Evolutionary conservation across 306 rosid species (phyloP).

Genomic region (Vigna unguiculata): DNA sequence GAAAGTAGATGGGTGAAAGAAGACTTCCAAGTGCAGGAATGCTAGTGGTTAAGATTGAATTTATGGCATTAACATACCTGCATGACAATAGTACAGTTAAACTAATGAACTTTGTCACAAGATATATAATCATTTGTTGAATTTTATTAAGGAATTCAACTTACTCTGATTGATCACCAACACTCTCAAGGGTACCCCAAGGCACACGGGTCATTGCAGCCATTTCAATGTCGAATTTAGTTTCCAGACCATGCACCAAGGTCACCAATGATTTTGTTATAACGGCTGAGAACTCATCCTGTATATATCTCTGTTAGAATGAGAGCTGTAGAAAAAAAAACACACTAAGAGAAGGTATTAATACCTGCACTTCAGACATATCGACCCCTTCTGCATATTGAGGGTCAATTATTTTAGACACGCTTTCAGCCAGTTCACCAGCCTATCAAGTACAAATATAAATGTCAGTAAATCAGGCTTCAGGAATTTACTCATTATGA

Average conservation of each 20-base stretch:
- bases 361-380: constrained; percentile 98
- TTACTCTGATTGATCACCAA: constrained; percentile 99
- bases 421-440: constrained; percentile 96
- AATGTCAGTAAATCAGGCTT: constrained; percentile 40
- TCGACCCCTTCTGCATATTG: constrained; percentile 82
- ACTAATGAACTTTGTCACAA: constrained; percentile 20
- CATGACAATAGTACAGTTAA: constrained; percentile 49
- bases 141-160: constrained; percentile 44
- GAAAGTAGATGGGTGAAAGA: constrained; percentile 94
- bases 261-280: constrained; percentile 95
- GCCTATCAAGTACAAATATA: constrained; percentile 63
- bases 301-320: constrained; percentile 49
- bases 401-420: constrained; percentile 85
- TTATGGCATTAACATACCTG: constrained; percentile 97
- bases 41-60: constrained; percentile 86
- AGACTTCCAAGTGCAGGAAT: constrained; percentile 96
- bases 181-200: constrained; percentile 95
- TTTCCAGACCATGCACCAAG: constrained; percentile 92
- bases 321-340: constrained; percentile 16
- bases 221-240: constrained; percentile 97
- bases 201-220: constrained; percentile 95
- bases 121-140: constrained; percentile 19
- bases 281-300: constrained; percentile 97
- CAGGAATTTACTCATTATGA: constrained; percentile 35
- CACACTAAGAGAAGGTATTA: constrained; percentile 33